Base-by-base conservation (phyloP, 306 rosid genomes). In the Amphicarpaea edgeworthii region DNA sequence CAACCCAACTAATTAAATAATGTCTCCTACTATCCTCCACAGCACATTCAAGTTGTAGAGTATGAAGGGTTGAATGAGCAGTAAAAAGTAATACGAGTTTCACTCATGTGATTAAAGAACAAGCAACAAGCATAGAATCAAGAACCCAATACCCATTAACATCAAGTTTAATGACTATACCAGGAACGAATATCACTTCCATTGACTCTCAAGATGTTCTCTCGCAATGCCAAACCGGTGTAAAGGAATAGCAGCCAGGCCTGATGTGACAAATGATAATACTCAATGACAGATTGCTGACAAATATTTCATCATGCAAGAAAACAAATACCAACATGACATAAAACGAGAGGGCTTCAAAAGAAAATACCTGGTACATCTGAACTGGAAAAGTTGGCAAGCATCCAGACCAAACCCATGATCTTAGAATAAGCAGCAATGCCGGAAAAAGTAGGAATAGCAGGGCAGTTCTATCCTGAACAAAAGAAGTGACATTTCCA, bases 181-280 rank as follows among this genome's bases (percentile, higher is more conserved):
- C 99, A 95, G 73, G 99, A 86, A 70, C 97, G 99, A 60, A 95
- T 95, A 80, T 95, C 99, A 64, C 99, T 95, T 73, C 99, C 97
- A 17, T 95, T 95, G 82, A 84, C 97, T 79, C 97, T 89, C 68
- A 95, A 79, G 71, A 95, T 95, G 87, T 95, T 95, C 85, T 95
- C 99, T 63, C 99, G 93, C 86, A 95, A 80, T 14, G 99, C 92
- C 84, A 95, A 84, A 75, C 97, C 98, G 43, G 98, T 90, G 86
- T 95, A 95, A 32, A 95, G 97, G 87, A 95, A 90, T 81, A 95
- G 90, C 59, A 95, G 85, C 99, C 99, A 95, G 6, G 97, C 97
- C 99, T 95, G 82, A 65, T 6, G 80, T 90, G 81, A 65, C 6
- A 84, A 75, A 82, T 28, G 70, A 55, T 66, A 50, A 82, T 19